Base-by-base conservation (phyloP, 2,329 filamentous ascomycete genomes). In the Claviceps citrina region DNA sequence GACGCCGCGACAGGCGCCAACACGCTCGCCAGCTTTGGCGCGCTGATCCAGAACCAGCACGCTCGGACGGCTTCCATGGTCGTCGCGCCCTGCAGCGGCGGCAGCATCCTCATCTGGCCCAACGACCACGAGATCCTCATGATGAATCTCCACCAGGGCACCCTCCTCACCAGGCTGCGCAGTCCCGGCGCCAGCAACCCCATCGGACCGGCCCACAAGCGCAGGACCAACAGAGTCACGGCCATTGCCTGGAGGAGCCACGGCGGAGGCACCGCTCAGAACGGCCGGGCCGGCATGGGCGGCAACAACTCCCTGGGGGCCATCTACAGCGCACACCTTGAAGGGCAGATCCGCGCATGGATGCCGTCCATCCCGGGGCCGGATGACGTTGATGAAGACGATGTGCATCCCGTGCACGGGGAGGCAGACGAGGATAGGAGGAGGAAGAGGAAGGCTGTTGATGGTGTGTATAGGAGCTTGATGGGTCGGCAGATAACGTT, bases 21-120 rank as follows among this genome's bases (percentile, higher is more conserved):
- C 57, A 93, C 84, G 0, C 73, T 95, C 5, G 83, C 82, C 0
- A 87, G 81, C 56, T 96, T 95, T 54, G 86, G 86, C 0, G 83
- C 87, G 1, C 70, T 78, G 22, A 70, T 95, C 31, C 80, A 78
- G 50, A 95, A 95, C 55, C 69, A 64, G 47, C 77, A 71, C 49
- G 64, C 79, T 5, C 72, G 71, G 16, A 77, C 70, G 43, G 64
- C 73, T 16, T 68, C 66, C 34, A 74, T 85, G 43, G 61, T 85
- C 40, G 58, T 78, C 7, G 67, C 77, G 1, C 84, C 86, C 0
- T 65, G 64, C 4, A 61, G 70, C 0, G 68, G 73, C 27, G 79
- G 87, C 44, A 60, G 8, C 34, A 22, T 83, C 3, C 63, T 95
- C 0, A 76, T 91, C 50, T 93, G 83, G 67, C 78, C 86, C 0